Percentiles rank a stretch among this genome's conserved stretches.
phyloP scores from a whole-genome alignment of 208 protist genomes.

The Leishmania tropica region DNA sequence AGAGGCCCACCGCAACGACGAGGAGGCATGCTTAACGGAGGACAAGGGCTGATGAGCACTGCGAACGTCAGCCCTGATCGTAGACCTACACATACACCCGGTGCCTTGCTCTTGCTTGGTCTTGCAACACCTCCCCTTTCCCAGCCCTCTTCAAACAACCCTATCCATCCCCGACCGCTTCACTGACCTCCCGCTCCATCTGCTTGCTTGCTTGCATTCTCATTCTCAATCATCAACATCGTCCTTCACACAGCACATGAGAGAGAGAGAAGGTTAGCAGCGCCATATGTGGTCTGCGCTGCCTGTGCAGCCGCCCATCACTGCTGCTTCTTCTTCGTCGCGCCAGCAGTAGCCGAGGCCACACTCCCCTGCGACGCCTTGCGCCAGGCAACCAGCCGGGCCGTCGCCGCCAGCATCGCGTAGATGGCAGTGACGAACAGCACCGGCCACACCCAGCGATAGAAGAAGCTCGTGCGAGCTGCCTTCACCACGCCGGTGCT shows the following conservation, averaged over 20 bases:
- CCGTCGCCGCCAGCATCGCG: conserved; percentile 25
- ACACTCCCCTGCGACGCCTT: conserved; percentile 5
- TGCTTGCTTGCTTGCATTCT: neutral
- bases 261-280: neutral
- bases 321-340: conserved; percentile 19
- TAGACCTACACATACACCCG: neutral
- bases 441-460: conserved; percentile 50
- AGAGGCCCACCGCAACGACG: neutral
- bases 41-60: neutral
- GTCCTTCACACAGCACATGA: neutral
- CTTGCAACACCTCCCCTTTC: no score
- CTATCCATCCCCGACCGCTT: neutral
- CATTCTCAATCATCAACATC: neutral
- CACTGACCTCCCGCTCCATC: neutral
- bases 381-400: conserved; percentile 9
- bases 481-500: conserved; percentile 14
- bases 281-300: neutral
- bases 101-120: neutral
- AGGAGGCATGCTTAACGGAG: neutral
- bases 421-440: conserved; percentile 44
- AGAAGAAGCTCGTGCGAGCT: conserved; percentile 28
- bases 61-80: neutral
- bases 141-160: neutral
- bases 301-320: conserved; percentile 7
- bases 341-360: neutral